Percentiles rank a stretch among this genome's conserved stretches.
Evolutionary conservation across 441 rosid genomes (phyloP).

Genomic region (Jatropha podagrica): DNA sequence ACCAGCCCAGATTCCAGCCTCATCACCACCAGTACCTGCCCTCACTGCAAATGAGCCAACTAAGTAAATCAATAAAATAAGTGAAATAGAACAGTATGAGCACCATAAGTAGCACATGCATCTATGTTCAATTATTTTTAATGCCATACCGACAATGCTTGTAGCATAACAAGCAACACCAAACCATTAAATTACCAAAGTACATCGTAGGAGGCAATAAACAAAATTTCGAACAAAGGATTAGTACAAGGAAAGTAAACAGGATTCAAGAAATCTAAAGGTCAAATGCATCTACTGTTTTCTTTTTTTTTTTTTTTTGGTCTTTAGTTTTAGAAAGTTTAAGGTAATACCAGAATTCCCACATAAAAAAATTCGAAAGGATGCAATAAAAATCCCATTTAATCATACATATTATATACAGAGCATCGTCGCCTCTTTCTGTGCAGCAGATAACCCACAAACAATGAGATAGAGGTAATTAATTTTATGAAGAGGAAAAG

Average conservation of each 20-base stretch:
- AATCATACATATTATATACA: background rate
- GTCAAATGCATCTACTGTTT: background rate
- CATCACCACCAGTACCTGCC: slow-evolving; percentile 99
- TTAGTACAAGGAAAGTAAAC: background rate
- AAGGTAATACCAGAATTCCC: background rate
- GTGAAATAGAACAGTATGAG: background rate
- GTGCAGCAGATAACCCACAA: background rate
- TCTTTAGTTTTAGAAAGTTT: background rate
- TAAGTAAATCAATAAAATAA: slow-evolving; percentile 22
- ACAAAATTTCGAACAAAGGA: background rate
- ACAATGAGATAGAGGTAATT: background rate
- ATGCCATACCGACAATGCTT: background rate
- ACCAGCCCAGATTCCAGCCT: slow-evolving; percentile 99
- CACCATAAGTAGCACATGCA: slow-evolving; percentile 7
- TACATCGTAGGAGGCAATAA: background rate
- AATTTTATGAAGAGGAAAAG: slow-evolving; percentile 8
- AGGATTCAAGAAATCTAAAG: background rate
- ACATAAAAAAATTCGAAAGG: background rate
- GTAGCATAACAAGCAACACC: background rate
- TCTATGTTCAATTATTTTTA: background rate
- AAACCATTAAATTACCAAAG: background rate
- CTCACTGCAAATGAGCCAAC: slow-evolving; percentile 55
- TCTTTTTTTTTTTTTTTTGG: background rate
- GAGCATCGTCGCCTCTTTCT: background rate
- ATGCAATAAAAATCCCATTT: background rate